Conservation (phyloP, 2,329 filamentous ascomycete genomes). For the Domatiomyces catenatus region DNA sequence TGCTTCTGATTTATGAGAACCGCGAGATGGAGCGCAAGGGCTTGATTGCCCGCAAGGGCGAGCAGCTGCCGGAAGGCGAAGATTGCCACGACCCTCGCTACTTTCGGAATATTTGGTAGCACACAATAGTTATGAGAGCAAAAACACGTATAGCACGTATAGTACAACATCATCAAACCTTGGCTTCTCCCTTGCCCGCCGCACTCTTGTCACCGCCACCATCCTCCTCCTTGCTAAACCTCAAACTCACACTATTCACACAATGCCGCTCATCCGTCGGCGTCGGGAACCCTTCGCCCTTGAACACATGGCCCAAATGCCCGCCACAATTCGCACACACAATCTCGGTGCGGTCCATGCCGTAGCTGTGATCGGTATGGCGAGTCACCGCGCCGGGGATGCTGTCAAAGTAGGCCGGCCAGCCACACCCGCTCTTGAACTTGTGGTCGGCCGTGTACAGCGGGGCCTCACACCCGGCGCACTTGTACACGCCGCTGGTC, state of each 20-base stretch:
- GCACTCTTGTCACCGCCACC: slow-evolving; percentile 1
- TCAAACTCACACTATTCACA: slow-evolving; percentile 84
- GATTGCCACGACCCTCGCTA: not conserved
- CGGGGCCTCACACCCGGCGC: slow-evolving; percentile 70
- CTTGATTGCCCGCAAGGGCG: slow-evolving; percentile 4
- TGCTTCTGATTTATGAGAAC: slow-evolving; percentile 13
- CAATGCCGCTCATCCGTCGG: slow-evolving; percentile 95
- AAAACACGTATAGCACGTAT: too few species aligned
- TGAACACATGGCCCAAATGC: slow-evolving; percentile 80
- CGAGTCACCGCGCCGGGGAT: slow-evolving; percentile 79
- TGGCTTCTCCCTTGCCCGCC: slow-evolving; percentile 9
- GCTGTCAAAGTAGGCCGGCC: slow-evolving; percentile 95
- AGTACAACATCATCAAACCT: slow-evolving; percentile 1
- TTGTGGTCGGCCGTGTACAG: slow-evolving; percentile 90
- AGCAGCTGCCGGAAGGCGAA: not conserved
- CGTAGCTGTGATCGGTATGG: slow-evolving; percentile 59
- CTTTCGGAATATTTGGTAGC: slow-evolving; percentile 5
- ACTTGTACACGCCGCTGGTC: slow-evolving; percentile 62
- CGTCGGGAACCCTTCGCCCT: slow-evolving; percentile 67
- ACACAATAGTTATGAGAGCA: too few species aligned
- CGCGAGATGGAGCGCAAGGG: slow-evolving; percentile 7
- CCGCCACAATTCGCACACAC: slow-evolving; percentile 89
- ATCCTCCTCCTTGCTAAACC: slow-evolving; percentile 51
- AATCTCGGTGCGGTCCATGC: slow-evolving; percentile 83
- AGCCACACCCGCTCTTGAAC: slow-evolving; percentile 91